Evolutionary conservation across 768 basidiomycete genomes (phyloP), one percentile per base, ranked within the genome.

Genomic region (Calvatia gigantea): DNA sequence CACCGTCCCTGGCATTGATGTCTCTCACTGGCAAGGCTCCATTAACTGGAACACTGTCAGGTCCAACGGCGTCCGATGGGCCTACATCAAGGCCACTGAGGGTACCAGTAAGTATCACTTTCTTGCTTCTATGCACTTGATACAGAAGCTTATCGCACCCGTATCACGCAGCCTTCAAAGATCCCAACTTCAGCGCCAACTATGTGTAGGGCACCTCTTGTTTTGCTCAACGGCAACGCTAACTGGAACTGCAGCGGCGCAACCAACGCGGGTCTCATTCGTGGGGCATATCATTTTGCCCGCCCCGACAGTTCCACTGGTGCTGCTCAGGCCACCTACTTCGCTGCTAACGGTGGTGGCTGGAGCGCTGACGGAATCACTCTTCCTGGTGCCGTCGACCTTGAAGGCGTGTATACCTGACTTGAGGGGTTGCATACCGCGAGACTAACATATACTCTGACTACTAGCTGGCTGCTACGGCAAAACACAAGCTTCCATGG

Each of bases 1-100:
- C n/a, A n/a, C n/a, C n/a, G n/a, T n/a, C n/a, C n/a, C n/a, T n/a
- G 83, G 83, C 15, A 79, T 84, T 44, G 84, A 85, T 57, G 78
- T 86, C 54, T 84, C 83, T 9, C 47, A 62, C 62, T 77, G 70
- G 44, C 84, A 86, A 57, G 61, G 72, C 11, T 62, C 58, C 58
- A 65, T 86, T 35, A 69, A 84, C 64, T 86, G 82, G 82, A 69
- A 62, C 35, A 70, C 73, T 2, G 79, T 84, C 58, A 75, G 70
- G 57, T 64, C 74, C 11, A 79, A 80, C 57, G 84, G 81, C 3
- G 65, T 84, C 29, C 54, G 70, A 11, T 87, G 84, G 60, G 81
- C 70, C 2, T 86, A 76, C 62, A 85, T 87, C 76, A 87, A 86
- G 64, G 85, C 84, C 7, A 87, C 85, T 2, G 84, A 87, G 64